phyloP scores from a whole-genome alignment of 139 green algal genomes.

The Microglena sp. region DNA sequence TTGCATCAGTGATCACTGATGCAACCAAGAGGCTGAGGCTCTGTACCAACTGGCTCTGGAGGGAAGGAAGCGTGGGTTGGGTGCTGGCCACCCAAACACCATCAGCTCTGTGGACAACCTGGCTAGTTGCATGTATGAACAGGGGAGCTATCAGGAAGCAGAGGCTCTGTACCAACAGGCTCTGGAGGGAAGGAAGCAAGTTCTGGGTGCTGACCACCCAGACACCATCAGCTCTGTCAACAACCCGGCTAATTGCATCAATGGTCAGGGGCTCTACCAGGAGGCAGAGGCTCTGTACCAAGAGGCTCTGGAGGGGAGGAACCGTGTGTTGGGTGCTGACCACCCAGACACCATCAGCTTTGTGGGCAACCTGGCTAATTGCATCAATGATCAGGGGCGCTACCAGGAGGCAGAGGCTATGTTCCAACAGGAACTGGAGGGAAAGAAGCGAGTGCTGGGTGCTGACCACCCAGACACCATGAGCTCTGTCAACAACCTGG shows the following conservation, averaged over 20 bases:
- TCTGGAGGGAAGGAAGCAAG: conserved; percentile 4
- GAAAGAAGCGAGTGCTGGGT: conserved; percentile 1
- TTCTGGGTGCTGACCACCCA: conserved; percentile 13
- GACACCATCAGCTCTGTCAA: conserved; percentile 9
- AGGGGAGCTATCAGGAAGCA: conserved; percentile 3
- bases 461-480: conserved; percentile 3
- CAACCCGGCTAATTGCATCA: not conserved
- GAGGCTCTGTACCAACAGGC: conserved; percentile 12
- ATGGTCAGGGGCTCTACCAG: too few species aligned
- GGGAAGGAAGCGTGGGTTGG: conserved; percentile 4
- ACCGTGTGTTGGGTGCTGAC: too few species aligned
- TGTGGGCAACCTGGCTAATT: conserved; percentile 6
- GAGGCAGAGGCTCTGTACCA: too few species aligned
- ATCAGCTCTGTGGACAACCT: not conserved
- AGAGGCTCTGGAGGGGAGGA: too few species aligned
- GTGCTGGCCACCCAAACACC: conserved; percentile 1
- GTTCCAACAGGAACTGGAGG: conserved; percentile 10
- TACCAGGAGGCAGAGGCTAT: conserved; percentile 7
- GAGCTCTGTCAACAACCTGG: conserved; percentile 7
- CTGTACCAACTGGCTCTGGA: too few species aligned
- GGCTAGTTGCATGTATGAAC: too few species aligned
- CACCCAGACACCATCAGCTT: too few species aligned
- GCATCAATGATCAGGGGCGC: not conserved
- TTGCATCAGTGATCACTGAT: too few species aligned
- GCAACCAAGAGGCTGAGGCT: too few species aligned